These are phyloP conservation scores for Lipomyces orientalis DNA, from an alignment of 805 yeast species.

Conservation along the genomic window DNA sequence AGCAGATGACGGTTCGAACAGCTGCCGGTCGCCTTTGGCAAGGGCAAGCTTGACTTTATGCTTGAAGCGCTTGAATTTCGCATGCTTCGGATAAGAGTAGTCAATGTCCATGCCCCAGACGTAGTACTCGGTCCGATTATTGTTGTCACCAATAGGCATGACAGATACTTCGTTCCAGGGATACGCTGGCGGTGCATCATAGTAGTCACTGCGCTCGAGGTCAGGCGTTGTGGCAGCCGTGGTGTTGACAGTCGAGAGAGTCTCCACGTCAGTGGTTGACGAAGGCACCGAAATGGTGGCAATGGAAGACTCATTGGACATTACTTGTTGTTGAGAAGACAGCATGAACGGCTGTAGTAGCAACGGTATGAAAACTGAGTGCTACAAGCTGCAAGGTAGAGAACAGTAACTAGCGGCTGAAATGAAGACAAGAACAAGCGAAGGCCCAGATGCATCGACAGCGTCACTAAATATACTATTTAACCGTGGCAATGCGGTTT, in stretches of 20 bases:
- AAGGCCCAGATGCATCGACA: not conserved
- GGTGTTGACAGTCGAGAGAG: not conserved
- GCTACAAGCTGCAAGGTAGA: not conserved
- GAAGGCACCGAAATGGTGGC: not conserved
- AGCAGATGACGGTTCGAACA: not conserved
- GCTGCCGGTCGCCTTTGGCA: not conserved
- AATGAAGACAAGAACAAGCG: not conserved
- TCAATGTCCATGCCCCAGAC: conserved; percentile 1
- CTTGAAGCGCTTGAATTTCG: not conserved
- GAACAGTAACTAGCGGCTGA: no score
- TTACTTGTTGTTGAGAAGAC: not conserved
- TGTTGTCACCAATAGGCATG: conserved; percentile 1
- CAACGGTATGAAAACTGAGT: not conserved
- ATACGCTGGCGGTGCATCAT: not conserved
- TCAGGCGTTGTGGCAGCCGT: not conserved
- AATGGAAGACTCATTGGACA: not conserved
- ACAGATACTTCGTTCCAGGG: not conserved
- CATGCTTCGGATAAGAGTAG: not conserved
- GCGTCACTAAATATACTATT: not conserved
- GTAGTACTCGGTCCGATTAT: not conserved
- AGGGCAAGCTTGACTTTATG: not conserved
- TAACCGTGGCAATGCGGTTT: not conserved
- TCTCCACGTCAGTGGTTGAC: not conserved
- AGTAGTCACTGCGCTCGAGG: not conserved
- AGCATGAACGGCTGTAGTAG: not conserved